Conservation (phyloP, 2,329 filamentous ascomycete genomes). For the Rosellinia necatrix region DNA sequence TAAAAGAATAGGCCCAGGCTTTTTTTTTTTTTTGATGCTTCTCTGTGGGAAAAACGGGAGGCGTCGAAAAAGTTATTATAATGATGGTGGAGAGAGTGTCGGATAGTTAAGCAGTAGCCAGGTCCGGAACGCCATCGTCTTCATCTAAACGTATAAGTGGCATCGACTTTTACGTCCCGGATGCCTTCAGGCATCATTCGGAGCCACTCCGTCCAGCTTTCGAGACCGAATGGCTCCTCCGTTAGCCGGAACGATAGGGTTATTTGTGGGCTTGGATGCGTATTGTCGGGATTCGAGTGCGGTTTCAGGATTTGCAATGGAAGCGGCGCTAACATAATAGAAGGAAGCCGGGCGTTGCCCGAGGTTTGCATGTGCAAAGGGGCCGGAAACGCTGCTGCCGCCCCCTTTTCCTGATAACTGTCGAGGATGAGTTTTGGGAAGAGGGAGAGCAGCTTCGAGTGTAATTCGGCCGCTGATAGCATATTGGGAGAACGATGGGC, state of each 20-base stretch:
- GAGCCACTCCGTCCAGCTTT: slow-evolving; percentile 63
- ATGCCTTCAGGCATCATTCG: slow-evolving; percentile 62
- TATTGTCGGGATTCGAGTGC: slow-evolving; percentile 44
- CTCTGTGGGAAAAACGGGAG: background rate
- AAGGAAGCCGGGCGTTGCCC: slow-evolving; percentile 57
- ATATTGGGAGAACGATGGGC: slow-evolving; percentile 48
- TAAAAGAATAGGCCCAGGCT: slow-evolving; percentile 3
- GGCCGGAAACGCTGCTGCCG: slow-evolving; percentile 52
- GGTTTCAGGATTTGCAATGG: slow-evolving; percentile 40
- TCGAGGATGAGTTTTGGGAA: slow-evolving; percentile 60
- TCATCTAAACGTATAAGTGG: slow-evolving; percentile 52
- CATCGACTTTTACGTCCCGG: slow-evolving; percentile 59
- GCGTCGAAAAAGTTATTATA: too few relatives aligned
- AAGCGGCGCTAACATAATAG: slow-evolving; percentile 59
- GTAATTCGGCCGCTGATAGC: slow-evolving; percentile 58
- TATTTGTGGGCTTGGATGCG: slow-evolving; percentile 47
- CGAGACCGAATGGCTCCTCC: slow-evolving; percentile 56
- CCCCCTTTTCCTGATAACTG: slow-evolving; percentile 53
- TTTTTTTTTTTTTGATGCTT: background rate
- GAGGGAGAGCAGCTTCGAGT: slow-evolving; percentile 56
- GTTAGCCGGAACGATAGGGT: slow-evolving; percentile 56
- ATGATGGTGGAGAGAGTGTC: background rate
- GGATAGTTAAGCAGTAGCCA: slow-evolving; percentile 9
- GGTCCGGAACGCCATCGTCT: too few relatives aligned
- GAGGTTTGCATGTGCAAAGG: slow-evolving; percentile 62